These are phyloP conservation scores for Rostrohypoxylon terebratum DNA, from an alignment of 495 filamentous ascomycete genomes.

Conservation along the genomic window DNA sequence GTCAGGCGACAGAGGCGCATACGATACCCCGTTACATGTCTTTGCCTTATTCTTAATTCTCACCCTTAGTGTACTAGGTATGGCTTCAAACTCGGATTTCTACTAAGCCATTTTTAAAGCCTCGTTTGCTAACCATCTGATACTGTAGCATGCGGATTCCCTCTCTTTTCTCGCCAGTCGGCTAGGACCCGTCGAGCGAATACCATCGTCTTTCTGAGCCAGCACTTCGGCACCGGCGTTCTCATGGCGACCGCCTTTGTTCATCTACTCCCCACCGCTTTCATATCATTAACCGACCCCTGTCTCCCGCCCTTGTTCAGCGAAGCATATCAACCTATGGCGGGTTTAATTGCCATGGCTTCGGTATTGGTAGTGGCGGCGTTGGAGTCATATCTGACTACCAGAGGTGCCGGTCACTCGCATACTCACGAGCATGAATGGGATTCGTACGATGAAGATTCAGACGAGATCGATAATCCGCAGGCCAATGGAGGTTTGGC, in stretches of 20 bases:
- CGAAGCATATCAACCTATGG: conserved; percentile 76
- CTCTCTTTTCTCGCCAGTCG: conserved; percentile 65
- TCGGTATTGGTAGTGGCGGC: conserved; percentile 79
- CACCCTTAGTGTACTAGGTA: conserved; percentile 77
- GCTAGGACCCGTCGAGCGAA: conserved; percentile 58
- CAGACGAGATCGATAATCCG: conserved; percentile 37
- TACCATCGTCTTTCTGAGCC: conserved; percentile 75
- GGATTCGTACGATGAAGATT: conserved; percentile 55
- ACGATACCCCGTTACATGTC: conserved; percentile 77
- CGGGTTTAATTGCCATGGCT: conserved; percentile 81
- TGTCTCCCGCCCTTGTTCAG: conserved; percentile 83
- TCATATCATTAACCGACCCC: conserved; percentile 80
- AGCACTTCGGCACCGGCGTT: conserved; percentile 89
- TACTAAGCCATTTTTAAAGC: conserved; percentile 1
- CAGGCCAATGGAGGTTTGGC: conserved; percentile 39
- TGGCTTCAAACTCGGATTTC: conserved; percentile 37
- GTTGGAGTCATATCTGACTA: conserved; percentile 81
- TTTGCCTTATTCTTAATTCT: conserved; percentile 83
- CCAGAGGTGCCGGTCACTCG: conserved; percentile 64
- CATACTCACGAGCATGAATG: conserved; percentile 59
- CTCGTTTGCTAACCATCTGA: conserved; percentile 9
- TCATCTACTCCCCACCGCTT: conserved; percentile 85
- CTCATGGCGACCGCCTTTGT: conserved; percentile 92
- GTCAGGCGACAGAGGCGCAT: conserved; percentile 67
- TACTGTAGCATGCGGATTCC: conserved; percentile 67